Evolutionary conservation across 1,139 yeast species (phyloP).

Genomic region (Candida tetrigidarum): DNA sequence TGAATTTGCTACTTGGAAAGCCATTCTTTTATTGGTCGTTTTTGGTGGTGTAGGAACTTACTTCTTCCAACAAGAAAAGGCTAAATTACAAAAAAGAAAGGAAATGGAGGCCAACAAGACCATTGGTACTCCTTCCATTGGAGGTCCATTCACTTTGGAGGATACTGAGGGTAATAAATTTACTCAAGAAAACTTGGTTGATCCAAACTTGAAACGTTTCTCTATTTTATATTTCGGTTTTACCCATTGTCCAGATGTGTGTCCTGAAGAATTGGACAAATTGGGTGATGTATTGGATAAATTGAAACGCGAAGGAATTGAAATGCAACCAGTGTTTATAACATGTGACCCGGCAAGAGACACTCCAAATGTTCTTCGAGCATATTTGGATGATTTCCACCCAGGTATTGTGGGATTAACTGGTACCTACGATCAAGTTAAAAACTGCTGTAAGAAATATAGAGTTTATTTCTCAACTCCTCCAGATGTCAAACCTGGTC

Average conservation of each 20-base stretch:
- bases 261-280: slow-evolving; percentile 97
- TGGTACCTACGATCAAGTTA: slow-evolving; percentile 85
- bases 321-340: slow-evolving; percentile 83
- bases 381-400: slow-evolving; percentile 85
- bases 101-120: slow-evolving; percentile 87
- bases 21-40: slow-evolving; percentile 64
- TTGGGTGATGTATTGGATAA: slow-evolving; percentile 77
- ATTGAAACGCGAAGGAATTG: slow-evolving; percentile 60
- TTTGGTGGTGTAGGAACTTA: slow-evolving; percentile 75
- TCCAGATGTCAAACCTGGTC: slow-evolving; percentile 89
- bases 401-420: slow-evolving; percentile 88
- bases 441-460: slow-evolving; percentile 81
- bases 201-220: slow-evolving; percentile 57
- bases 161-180: slow-evolving; percentile 75
- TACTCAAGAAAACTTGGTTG: slow-evolving; percentile 75
- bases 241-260: slow-evolving; percentile 96
- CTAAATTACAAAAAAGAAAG: slow-evolving; percentile 69
- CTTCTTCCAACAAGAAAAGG: slow-evolving; percentile 74
- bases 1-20: slow-evolving; percentile 90
- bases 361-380: slow-evolving; percentile 77
- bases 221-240: slow-evolving; percentile 90
- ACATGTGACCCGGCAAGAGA: slow-evolving; percentile 98
- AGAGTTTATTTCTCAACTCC: slow-evolving; percentile 97
- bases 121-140: slow-evolving; percentile 89
- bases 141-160: slow-evolving; percentile 80